Evolutionary conservation across 2,329 filamentous ascomycete genomes (phyloP).

Genomic region (Verruconis gallopava): DNA sequence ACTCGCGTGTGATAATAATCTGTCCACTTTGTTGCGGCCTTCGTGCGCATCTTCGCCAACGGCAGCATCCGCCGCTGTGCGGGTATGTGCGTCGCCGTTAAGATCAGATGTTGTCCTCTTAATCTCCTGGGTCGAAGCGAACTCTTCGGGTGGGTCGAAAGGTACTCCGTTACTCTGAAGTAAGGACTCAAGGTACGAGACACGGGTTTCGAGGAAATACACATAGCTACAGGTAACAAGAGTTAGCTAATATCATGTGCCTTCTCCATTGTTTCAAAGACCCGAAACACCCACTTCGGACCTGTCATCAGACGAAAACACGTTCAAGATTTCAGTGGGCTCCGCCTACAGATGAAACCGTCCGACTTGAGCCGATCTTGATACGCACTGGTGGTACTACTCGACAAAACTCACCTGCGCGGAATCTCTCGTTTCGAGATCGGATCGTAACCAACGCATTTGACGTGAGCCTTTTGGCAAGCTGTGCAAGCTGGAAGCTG

Average conservation of each 20-base stretch:
- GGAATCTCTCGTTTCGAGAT: conserved; percentile 95
- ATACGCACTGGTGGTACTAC: no score
- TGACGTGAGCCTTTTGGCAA: conserved; percentile 83
- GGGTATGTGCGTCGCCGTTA: conserved; percentile 3
- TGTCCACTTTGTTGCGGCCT: conserved; percentile 39
- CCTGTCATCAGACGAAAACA: no score
- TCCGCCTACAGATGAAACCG: no score
- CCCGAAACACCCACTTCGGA: no score
- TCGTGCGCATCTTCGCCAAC: conserved; percentile 11
- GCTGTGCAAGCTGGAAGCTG: conserved; percentile 78
- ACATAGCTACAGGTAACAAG: conserved; percentile 62
- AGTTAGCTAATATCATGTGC: no score
- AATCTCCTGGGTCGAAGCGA: conserved; percentile 24
- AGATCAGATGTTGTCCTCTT: not conserved
- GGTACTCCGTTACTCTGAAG: conserved; percentile 56
- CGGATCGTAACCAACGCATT: conserved; percentile 90
- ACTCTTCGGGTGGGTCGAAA: conserved; percentile 56
- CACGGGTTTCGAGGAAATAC: conserved; percentile 80
- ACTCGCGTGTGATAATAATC: conserved; percentile 54
- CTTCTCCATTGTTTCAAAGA: not conserved
- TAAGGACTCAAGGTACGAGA: conserved; percentile 69
- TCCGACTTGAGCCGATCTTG: no score
- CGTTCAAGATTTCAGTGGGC: no score
- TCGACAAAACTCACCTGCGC: conserved; percentile 46
- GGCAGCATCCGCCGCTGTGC: not conserved